Base-by-base conservation (phyloP, 2,329 filamentous ascomycete species). In the Pestalotiopsis sp. region DNA sequence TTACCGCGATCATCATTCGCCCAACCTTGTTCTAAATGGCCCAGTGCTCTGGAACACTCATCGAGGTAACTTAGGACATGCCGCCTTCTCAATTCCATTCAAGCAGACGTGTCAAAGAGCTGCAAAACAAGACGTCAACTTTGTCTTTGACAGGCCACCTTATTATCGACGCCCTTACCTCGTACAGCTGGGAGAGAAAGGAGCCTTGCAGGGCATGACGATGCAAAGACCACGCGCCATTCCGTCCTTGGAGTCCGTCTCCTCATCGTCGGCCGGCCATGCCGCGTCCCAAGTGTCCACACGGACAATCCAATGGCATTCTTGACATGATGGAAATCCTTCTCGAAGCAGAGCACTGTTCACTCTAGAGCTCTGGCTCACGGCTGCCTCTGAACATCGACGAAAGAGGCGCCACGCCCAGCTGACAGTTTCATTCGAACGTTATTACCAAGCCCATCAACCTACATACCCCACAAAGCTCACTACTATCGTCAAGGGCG, bases 201-300 rank as follows among this genome's bases (percentile, higher is more conserved):
- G 45, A 52, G 45, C 45, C 45, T 52, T 52, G 45, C 45, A 52
- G 45, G 45, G 45, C 45, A n/a, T 36, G 31, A 36, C 31, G 31
- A 36, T 36, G 31, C 31, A 36, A 17, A 52, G 45, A n/a, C 17
- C 17, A 52, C 45, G 45, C 45, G 20, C 45, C 45, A 52, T 52
- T 52, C 45, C 45, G 45, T 52, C 45, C 45, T 52, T 20, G 45
- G 45, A n/a, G 7, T 52, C 45, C 45, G 17, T 52, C 45, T 52
- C 45, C 45, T 36, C 59, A 61, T 20, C 38, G 59, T 14, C 59
- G n/a, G 25, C 59, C 59, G 59, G 59, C n/a, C 27, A 62, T 62
- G 31, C 59, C 59, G 59, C 57, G 27, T 17, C 31, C 59, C 31
- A 36, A 36, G 31, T 36, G 31, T 36, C 31, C 31, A 36, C 31